These are phyloP conservation scores for Penicillium sp. DNA, from an alignment of 2,329 filamentous ascomycete species.

Conservation along the genomic window DNA sequence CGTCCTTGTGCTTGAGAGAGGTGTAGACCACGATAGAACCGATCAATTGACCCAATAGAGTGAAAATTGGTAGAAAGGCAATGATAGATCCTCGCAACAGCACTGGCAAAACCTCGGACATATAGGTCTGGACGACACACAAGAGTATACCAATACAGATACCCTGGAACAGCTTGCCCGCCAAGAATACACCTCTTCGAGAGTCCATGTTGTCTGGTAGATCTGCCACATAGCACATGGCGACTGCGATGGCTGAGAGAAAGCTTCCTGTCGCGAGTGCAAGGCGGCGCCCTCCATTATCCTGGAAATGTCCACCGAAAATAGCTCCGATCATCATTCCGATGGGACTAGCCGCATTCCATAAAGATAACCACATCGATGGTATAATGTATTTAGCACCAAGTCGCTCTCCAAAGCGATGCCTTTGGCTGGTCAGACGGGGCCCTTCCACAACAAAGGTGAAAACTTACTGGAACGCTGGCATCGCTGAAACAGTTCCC, in stretches of 20 bases:
- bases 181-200: constrained; percentile 49
- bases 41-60: constrained; percentile 55
- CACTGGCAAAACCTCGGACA: constrained; percentile 57
- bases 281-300: constrained; percentile 45
- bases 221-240: constrained; percentile 29
- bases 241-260: constrained; percentile 44
- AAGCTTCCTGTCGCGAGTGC: constrained; percentile 45
- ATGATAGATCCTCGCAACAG: constrained; percentile 54
- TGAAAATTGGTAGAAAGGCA: constrained; percentile 57
- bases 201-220: constrained; percentile 28
- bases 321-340: constrained; percentile 46
- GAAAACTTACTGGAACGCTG: constrained; percentile 36
- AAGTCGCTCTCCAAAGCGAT: constrained; percentile 37
- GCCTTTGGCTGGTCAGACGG: constrained; percentile 15
- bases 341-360: constrained; percentile 48
- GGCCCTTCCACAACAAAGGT: background rate
- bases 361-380: constrained; percentile 51
- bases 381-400: constrained; percentile 45
- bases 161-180: constrained; percentile 54
- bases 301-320: constrained; percentile 48
- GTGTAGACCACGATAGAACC: constrained; percentile 40
- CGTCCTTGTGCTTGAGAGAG: constrained; percentile 36
- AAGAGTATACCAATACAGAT: constrained; percentile 54
- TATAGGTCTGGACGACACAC: constrained; percentile 52
- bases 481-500: constrained; percentile 36